Base-by-base conservation (phyloP, 1,139 yeast genomes). In the Zygoascus sp. region DNA sequence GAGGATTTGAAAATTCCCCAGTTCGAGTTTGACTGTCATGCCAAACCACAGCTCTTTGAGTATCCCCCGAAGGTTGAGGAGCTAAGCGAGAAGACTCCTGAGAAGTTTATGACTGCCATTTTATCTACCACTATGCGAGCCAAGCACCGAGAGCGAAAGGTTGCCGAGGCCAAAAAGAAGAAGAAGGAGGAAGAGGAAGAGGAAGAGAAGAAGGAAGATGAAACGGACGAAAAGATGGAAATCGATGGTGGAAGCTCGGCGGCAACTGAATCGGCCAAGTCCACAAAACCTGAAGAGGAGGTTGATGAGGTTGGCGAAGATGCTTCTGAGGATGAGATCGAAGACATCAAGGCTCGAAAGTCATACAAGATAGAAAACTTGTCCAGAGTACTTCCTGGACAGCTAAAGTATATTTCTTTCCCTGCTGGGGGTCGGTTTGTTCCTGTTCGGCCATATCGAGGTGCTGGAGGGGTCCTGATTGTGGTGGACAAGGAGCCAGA, bases 101-200 rank as follows among this genome's bases (percentile, higher is more conserved):
- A 87, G 63, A 90, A 87, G 69, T 78, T 90, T 44, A 86, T 90
- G 3, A 87, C 96, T 34, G 98, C 97, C 2, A 95, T 92, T 20
- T 75, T 92, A 53, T 88, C 97, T 1, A 92, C 97, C 0, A 92
- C 98, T 1, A 89, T 82, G 28, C 83, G 83, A 63, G 97, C 97
- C 17, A 86, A 86, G 68, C 94, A 92, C 37, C 81, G 97, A 65
- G 96, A 95, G 20, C 85, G 83, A 67, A 84, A 83, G 72, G 75
- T 78, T 30, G 53, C 51, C 37, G 62, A 58, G 36, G 63, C 62
- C 15, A 79, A 77, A 61, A 75, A 75, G 55, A 83, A 80, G 60
- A 77, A 73, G 59, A 65, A 65, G 35, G 61, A 59, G 9, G 66
- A 64, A 44, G 63, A 56, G 17, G n/a, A n/a, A n/a, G 53, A 57